Evolutionary conservation across 768 basidiomycete species (phyloP), one percentile per base, ranked within the genome.

Genomic region (Butyriboletus loyo): DNA sequence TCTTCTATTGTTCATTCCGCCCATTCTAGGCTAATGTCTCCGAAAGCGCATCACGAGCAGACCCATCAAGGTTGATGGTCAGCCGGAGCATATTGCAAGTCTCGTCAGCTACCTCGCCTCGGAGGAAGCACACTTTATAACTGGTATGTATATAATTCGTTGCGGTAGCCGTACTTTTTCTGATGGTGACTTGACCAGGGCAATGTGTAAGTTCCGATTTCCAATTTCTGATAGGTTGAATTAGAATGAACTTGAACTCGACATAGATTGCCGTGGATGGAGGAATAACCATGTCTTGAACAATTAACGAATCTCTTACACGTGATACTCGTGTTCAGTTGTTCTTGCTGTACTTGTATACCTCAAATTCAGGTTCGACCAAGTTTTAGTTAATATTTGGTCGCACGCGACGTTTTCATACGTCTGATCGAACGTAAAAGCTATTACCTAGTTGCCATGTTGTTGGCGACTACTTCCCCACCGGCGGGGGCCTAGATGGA

Each of bases 91-190:
- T 40, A 45, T 72, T 8, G 71, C 72, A 22, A 61, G 52, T 22
- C 5, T 68, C 3, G 68, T 73, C 0, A 70, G 70, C 7, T 73
- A 62, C 44, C 58, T 74, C 2, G 68, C 63, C 10, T 71, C 72
- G 2, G 60, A 68, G 8, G 67, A 65, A 17, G 66, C 72, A 3
- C 61, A 63, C 39, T 24, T 40, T 4, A 24, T 24, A 40, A 42
- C 41, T 13, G 41, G 41, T 19, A 19, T 7, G 5, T 35, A 14
- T 15, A 34, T 22, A 5, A 9, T 41, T 34, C 3, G 17, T n/a
- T n/a, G 2, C 13, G 17, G 15, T 6, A 2, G 25, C 5, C 3
- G 3, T 15, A 5, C 13, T 4, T n/a, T 28, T 39, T 9, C 25
- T 48, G 31, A 48, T 17, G 15, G 25, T 5, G 25, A 21, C 19